Percentiles rank a stretch among this genome's conserved stretches.
phyloP scores from a whole-genome alignment of 106 monocot genomes.

The Dendrobium chrysotoxum region DNA sequence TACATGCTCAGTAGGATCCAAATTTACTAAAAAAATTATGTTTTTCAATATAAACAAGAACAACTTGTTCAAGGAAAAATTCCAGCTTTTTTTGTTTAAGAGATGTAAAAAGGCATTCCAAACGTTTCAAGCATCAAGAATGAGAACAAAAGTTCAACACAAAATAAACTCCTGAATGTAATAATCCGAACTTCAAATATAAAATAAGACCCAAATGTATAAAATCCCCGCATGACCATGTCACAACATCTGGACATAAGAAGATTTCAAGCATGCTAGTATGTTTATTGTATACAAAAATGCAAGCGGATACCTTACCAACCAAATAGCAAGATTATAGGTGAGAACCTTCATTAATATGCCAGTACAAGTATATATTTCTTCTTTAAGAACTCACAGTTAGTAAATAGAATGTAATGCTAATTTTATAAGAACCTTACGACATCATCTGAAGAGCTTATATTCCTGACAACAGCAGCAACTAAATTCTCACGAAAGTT shows the following conservation, averaged over 20 bases:
- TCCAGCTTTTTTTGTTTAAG: not conserved
- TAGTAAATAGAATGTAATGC: not conserved
- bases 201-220: not conserved
- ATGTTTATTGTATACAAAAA: not conserved
- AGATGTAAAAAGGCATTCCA: not conserved
- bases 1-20: not conserved
- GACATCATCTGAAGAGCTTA: slow-evolving; percentile 74
- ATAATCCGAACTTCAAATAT: not conserved
- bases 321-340: not conserved
- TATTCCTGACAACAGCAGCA: slow-evolving; percentile 48
- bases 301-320: not conserved
- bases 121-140: not conserved
- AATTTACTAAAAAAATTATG: not conserved
- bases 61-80: not conserved
- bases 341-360: not conserved
- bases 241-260: not conserved
- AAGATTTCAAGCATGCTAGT: not conserved
- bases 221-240: not conserved
- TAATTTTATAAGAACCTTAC: slow-evolving; percentile 48
- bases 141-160: not conserved
- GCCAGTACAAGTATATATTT: not conserved
- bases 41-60: not conserved
- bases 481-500: slow-evolving; percentile 75
- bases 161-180: not conserved
- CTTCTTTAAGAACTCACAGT: not conserved